A percentile compares a stretch with the other conserved stretches of the same genome.
These are phyloP conservation scores for Aspergillus melleus DNA, from an alignment of 2,329 filamentous ascomycete species.

Conservation along the genomic window DNA sequence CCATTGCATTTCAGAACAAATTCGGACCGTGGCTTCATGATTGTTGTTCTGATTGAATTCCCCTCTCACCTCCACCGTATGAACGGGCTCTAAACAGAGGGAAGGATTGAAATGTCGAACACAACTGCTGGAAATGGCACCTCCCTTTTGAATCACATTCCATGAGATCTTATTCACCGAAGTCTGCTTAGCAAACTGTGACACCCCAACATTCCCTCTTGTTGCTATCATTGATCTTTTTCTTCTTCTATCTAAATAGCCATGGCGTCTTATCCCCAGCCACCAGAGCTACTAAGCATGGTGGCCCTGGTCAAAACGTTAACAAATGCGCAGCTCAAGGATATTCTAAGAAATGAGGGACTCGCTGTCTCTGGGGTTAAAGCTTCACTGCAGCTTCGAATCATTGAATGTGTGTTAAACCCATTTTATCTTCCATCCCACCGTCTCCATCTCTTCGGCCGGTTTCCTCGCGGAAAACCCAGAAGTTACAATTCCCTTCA, in stretches of 20 bases:
- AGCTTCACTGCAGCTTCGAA: constrained; percentile 73
- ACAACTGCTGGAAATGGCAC: constrained; percentile 18
- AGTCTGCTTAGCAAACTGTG: not conserved
- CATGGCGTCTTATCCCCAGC: constrained; percentile 41
- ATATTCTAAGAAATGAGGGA: constrained; percentile 72
- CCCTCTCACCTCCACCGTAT: not conserved
- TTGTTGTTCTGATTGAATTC: too few relatives aligned
- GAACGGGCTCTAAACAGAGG: not conserved
- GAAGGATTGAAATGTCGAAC: constrained; percentile 30
- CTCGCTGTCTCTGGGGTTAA: constrained; percentile 83
- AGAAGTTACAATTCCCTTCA: not conserved
- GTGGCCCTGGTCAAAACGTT: constrained; percentile 54
- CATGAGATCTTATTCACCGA: constrained; percentile 17
- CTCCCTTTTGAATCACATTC: constrained; percentile 23
- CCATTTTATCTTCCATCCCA: not conserved
- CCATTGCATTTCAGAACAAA: not conserved
- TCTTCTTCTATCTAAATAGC: constrained; percentile 5
- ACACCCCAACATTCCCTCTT: not conserved
- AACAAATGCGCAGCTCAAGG: constrained; percentile 68
- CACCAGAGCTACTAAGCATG: constrained; percentile 43
- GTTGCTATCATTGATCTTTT: not conserved
- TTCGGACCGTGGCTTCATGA: not conserved
- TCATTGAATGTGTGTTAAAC: constrained; percentile 69
- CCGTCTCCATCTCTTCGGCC: not conserved
- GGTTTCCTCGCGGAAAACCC: not conserved